Percentiles rank a stretch among this genome's conserved stretches.
These are phyloP conservation scores for Gleditsia sinensis DNA, from an alignment of 306 rosid genomes.

Conservation along the genomic window DNA sequence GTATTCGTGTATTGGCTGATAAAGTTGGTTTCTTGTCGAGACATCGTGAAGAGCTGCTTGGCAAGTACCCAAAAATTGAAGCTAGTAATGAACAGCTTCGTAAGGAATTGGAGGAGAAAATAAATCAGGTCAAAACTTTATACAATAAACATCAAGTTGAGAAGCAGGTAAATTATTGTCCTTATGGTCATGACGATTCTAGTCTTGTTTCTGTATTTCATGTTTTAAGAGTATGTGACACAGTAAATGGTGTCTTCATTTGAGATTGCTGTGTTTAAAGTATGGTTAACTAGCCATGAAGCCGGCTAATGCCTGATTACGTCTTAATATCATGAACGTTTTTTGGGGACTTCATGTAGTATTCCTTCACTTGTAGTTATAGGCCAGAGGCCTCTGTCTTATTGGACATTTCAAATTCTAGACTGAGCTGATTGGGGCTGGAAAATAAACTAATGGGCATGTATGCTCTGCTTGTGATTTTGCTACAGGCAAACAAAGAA, in stretches of 20 bases:
- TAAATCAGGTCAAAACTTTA: constrained; percentile 72
- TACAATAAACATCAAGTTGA: constrained; percentile 85
- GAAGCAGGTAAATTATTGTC: constrained; percentile 69
- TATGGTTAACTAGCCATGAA: constrained; percentile 6
- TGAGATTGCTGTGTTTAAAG: too few relatives aligned
- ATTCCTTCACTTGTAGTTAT: too few relatives aligned
- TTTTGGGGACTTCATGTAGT: neutral
- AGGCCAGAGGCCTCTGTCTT: too few relatives aligned
- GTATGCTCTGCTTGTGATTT: constrained; percentile 33
- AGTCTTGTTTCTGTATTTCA: neutral
- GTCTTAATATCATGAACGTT: too few relatives aligned
- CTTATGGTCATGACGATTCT: constrained; percentile 5
- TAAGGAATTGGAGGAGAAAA: constrained; percentile 82
- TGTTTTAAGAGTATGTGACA: too few relatives aligned
- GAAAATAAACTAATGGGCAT: neutral
- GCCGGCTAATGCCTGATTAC: constrained; percentile 1
- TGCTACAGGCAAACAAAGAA: constrained; percentile 85
- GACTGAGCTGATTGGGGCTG: neutral
- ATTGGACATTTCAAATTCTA: too few relatives aligned
- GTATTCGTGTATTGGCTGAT: constrained; percentile 71
- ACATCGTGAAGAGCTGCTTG: constrained; percentile 76
- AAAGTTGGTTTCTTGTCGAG: constrained; percentile 77
- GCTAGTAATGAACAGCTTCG: constrained; percentile 71
- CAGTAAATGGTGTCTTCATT: too few relatives aligned
- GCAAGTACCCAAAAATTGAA: constrained; percentile 66